These are phyloP conservation scores for Brassica nigra DNA, from an alignment of 345 rosid species.

Conservation along the genomic window DNA sequence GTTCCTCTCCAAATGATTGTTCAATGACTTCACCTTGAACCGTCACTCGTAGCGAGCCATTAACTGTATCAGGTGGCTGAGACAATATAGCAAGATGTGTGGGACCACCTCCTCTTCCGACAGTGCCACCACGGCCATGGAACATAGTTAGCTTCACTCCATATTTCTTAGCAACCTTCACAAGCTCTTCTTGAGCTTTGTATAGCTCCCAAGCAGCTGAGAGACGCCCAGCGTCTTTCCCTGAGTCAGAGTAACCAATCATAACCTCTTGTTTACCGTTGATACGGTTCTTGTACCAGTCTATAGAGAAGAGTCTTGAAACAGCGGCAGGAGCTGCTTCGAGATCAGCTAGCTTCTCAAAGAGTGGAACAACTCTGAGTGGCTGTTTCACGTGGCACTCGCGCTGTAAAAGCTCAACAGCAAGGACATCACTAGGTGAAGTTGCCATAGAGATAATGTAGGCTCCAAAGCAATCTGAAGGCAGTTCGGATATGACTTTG, in stretches of 20 bases:
- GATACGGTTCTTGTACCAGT: conserved; percentile 88
- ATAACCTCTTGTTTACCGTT: conserved; percentile 98
- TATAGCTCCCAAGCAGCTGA: conserved; percentile 99
- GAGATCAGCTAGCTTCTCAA: conserved; percentile 97
- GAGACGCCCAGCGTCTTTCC: conserved; percentile 94
- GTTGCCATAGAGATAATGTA: conserved; percentile 99
- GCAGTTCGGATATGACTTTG: conserved; percentile 83
- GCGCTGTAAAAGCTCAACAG: conserved; percentile 94
- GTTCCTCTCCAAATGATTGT: conserved; percentile 95
- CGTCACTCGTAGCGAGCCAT: conserved; percentile 90
- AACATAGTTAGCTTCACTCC: conserved; percentile 97
- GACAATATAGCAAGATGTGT: conserved; percentile 98
- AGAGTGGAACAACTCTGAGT: conserved; percentile 93
- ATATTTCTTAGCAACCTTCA: conserved; percentile 77
- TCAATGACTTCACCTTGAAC: conserved; percentile 98
- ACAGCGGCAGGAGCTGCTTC: conserved; percentile 98
- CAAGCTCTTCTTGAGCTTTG: conserved; percentile 97
- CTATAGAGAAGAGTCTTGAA: conserved; percentile 83
- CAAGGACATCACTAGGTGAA: conserved; percentile 91
- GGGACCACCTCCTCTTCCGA: conserved; percentile 99
- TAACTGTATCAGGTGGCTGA: conserved; percentile 99
- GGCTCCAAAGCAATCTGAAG: conserved; percentile 88
- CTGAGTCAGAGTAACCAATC: conserved; percentile 99
- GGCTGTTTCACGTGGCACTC: conserved; percentile 91
- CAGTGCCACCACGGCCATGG: conserved; percentile 99